Conservation (phyloP, 805 yeast species). For the Starmerella geochares region DNA sequence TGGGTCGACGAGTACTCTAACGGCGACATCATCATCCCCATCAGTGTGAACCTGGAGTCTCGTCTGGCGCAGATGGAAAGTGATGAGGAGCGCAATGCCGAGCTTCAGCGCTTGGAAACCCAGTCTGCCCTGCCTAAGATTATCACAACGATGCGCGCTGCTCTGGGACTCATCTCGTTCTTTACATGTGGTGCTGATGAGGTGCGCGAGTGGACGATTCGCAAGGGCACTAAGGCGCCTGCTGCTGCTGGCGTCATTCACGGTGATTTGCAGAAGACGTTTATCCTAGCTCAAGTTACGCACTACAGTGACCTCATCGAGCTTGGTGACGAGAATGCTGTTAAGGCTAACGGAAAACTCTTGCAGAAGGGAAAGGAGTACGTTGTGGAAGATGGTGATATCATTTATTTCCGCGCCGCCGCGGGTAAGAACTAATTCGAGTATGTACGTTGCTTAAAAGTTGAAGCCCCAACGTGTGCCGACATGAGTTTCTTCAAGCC, state of each 20-base stretch:
- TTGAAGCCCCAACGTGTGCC: too few relatives aligned
- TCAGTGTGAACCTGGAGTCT: conserved; percentile 87
- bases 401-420: conserved; percentile 85
- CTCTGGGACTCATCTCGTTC: conserved; percentile 78
- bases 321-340: conserved; percentile 65
- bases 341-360: conserved; percentile 82
- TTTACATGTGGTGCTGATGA: conserved; percentile 95
- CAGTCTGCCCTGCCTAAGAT: conserved; percentile 77
- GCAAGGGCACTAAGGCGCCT: conserved; percentile 90
- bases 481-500: too few relatives aligned
- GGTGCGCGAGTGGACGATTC: conserved; percentile 96
- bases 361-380: conserved; percentile 89
- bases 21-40: conserved; percentile 83
- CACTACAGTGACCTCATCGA: conserved; percentile 72
- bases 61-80: conserved; percentile 77
- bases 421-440: conserved; percentile 61
- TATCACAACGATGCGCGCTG: conserved; percentile 74
- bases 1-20: conserved; percentile 88
- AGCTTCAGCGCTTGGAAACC: conserved; percentile 64
- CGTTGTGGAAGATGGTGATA: conserved; percentile 89
- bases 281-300: conserved; percentile 86
- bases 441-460: neutral
- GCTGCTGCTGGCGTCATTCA: conserved; percentile 98
- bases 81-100: conserved; percentile 69
- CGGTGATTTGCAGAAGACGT: conserved; percentile 88